Evolutionary conservation across 2,329 filamentous ascomycete genomes (phyloP).

Genomic region (Aspergillus glaucus): DNA sequence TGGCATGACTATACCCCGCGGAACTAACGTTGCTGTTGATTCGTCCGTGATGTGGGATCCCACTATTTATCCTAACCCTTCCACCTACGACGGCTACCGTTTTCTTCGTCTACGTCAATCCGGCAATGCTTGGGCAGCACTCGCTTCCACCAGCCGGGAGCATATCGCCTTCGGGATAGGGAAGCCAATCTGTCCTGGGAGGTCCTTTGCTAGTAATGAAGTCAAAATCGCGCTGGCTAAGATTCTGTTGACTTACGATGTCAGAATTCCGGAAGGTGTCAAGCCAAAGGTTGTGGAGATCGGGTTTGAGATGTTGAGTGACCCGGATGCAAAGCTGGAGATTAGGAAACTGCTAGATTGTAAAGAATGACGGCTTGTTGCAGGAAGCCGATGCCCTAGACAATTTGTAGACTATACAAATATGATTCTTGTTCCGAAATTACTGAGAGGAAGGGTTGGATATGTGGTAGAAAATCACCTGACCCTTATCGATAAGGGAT

Average conservation of each 20-base stretch:
- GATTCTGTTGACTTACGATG: constrained; percentile 20
- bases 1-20: constrained; percentile 11
- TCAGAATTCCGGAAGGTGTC: not conserved
- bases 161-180: constrained; percentile 21
- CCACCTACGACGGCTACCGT: constrained; percentile 2
- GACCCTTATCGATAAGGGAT: constrained; percentile 26
- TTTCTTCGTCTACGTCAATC: constrained; percentile 2
- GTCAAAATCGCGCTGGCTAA: constrained; percentile 22
- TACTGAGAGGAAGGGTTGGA: not conserved
- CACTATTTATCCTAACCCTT: constrained; percentile 9
- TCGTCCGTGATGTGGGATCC: constrained; percentile 9
- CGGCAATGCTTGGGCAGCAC: not conserved
- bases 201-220: constrained; percentile 22
- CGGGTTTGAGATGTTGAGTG: constrained; percentile 4
- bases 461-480: not conserved
- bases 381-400: no score
- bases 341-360: constrained; percentile 4
- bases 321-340: constrained; percentile 4
- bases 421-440: no score
- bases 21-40: constrained; percentile 8
- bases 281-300: not conserved
- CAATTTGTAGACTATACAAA: no score
- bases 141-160: not conserved
- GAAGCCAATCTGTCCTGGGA: constrained; percentile 21
- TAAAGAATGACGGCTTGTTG: not conserved